These are phyloP conservation scores for Xylaria flabelliformis DNA, from an alignment of 495 filamentous ascomycete species.

Conservation along the genomic window DNA sequence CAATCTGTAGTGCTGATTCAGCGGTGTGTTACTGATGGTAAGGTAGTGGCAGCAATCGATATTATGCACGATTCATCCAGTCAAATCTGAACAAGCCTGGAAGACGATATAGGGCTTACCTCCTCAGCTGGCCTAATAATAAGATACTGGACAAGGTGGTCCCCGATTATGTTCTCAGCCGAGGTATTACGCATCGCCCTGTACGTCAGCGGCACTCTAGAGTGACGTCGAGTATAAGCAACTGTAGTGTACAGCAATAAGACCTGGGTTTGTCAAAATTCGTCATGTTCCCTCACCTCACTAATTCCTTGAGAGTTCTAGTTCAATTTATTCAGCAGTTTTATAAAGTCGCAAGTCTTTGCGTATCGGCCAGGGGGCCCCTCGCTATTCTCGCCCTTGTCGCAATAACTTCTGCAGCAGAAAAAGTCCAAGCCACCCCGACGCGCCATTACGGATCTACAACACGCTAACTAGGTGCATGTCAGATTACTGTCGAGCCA, in stretches of 20 bases:
- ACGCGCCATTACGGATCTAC: slow-evolving; percentile 19
- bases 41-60: background rate
- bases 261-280: background rate
- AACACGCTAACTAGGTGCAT: background rate
- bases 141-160: background rate
- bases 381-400: background rate
- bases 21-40: slow-evolving; percentile 10
- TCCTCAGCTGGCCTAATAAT: slow-evolving; percentile 16
- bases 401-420: background rate
- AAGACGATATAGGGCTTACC: slow-evolving; percentile 4
- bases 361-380: background rate
- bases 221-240: slow-evolving; percentile 16
- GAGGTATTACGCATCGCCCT: slow-evolving; percentile 4
- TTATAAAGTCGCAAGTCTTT: background rate
- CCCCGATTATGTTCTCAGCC: slow-evolving; percentile 1
- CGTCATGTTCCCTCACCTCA: background rate
- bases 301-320: background rate
- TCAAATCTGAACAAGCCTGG: background rate
- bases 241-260: background rate
- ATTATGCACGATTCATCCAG: background rate
- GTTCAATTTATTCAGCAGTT: background rate
- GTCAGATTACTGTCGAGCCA: slow-evolving; percentile 24
- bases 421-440: slow-evolving; percentile 21
- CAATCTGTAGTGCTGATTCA: slow-evolving; percentile 21
- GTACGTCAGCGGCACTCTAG: slow-evolving; percentile 11